Percentiles rank a stretch among this genome's conserved stretches.
These are phyloP conservation scores for Heimioporus retisporus DNA, from an alignment of 1,284 basidiomycete genomes.

Conservation along the genomic window DNA sequence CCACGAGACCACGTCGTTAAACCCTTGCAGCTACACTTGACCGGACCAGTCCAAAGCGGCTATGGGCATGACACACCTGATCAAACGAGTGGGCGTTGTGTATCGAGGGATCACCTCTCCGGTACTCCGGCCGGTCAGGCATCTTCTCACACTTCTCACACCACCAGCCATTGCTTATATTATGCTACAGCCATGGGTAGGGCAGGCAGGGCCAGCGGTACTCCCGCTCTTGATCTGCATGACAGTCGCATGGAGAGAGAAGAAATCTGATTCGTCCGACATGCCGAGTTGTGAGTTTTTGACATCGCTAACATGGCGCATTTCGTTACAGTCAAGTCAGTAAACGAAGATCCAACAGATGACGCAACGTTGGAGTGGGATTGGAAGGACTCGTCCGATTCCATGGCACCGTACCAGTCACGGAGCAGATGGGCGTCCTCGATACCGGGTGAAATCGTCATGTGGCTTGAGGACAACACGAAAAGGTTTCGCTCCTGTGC, in stretches of 20 bases:
- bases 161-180: conserved; percentile 79
- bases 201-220: conserved; percentile 94
- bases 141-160: conserved; percentile 95
- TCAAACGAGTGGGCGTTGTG: conserved; percentile 9
- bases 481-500: conserved; percentile 80
- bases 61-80: conserved; percentile 91
- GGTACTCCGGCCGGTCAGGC: conserved; percentile 82
- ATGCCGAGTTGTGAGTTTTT: conserved; percentile 85
- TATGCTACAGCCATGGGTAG: conserved; percentile 83
- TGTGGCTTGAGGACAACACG: conserved; percentile 73
- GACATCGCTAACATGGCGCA: conserved; percentile 85
- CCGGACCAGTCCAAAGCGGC: conserved; percentile 92
- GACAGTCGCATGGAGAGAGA: conserved; percentile 87
- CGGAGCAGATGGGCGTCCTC: conserved; percentile 87
- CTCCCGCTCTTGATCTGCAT: conserved; percentile 93
- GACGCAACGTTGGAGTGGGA: conserved; percentile 67
- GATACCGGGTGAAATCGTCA: conserved; percentile 92
- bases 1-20: conserved; percentile 89
- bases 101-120: conserved; percentile 60
- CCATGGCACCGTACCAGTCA: conserved; percentile 92
- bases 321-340: conserved; percentile 74
- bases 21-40: conserved; percentile 95
- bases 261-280: conserved; percentile 86
- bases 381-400: conserved; percentile 72
- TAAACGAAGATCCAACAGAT: conserved; percentile 50